These are phyloP conservation scores for Penicillium psychrosexuale DNA, from an alignment of 2,329 filamentous ascomycete species.

Conservation along the genomic window DNA sequence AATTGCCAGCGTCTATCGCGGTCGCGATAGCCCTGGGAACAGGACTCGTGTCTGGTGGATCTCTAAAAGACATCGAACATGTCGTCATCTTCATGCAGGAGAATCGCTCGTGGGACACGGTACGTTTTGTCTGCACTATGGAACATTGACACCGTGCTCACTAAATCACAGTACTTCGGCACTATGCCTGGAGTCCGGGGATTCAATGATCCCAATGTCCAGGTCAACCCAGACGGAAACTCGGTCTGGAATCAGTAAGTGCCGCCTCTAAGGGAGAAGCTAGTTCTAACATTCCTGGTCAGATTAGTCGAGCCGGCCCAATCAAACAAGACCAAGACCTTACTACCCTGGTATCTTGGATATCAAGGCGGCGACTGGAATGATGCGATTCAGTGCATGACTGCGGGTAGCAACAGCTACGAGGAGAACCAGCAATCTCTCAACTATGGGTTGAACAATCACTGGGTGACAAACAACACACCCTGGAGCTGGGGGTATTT, in stretches of 20 bases:
- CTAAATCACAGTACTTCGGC: conserved; percentile 50
- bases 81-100: conserved; percentile 59
- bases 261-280: not conserved
- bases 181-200: conserved; percentile 56
- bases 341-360: conserved; percentile 56
- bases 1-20: conserved; percentile 9
- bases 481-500: conserved; percentile 54
- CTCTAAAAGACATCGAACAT: conserved; percentile 54
- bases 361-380: conserved; percentile 52
- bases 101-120: conserved; percentile 43
- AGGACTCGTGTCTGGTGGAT: conserved; percentile 33
- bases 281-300: not conserved
- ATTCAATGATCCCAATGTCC: conserved; percentile 56
- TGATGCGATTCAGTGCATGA: conserved; percentile 55
- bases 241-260: conserved; percentile 51
- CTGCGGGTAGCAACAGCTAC: conserved; percentile 53
- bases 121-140: conserved; percentile 15
- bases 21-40: conserved; percentile 19
- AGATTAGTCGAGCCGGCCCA: conserved; percentile 40
- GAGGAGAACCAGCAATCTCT: conserved; percentile 51
- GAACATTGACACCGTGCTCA: not conserved
- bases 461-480: conserved; percentile 55
- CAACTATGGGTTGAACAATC: conserved; percentile 52
- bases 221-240: conserved; percentile 46
- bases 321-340: conserved; percentile 42